Evolutionary conservation across 805 yeast genomes (phyloP).

Genomic region (Nakazawaea pomicola): DNA sequence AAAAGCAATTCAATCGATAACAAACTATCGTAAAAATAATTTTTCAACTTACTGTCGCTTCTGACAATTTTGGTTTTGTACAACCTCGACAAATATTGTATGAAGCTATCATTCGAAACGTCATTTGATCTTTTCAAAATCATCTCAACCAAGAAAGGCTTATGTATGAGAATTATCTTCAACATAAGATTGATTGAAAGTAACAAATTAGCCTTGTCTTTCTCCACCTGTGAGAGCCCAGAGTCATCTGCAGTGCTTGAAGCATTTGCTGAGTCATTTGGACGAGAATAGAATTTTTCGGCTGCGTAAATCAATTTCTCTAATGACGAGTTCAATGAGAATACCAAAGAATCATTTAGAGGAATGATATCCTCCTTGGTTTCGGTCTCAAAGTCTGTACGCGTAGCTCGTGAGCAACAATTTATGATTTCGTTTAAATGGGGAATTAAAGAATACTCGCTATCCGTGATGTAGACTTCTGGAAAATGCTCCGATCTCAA

Average conservation of each 20-base stretch:
- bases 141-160: constrained; percentile 41
- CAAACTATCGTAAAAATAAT: constrained; percentile 54
- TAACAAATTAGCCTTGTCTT: constrained; percentile 19
- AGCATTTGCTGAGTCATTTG: no score
- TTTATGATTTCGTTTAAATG: constrained; percentile 39
- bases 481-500: constrained; percentile 38
- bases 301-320: constrained; percentile 32
- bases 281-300: constrained; percentile 13
- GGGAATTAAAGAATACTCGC: constrained; percentile 28
- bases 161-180: constrained; percentile 55
- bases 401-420: constrained; percentile 35
- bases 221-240: no score
- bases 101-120: constrained; percentile 38
- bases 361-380: constrained; percentile 16
- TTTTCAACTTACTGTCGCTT: constrained; percentile 43
- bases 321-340: constrained; percentile 33
- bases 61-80: constrained; percentile 39
- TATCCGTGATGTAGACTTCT: constrained; percentile 13
- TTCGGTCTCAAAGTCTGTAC: no score
- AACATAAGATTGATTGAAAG: constrained; percentile 42
- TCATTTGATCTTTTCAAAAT: constrained; percentile 35
- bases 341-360: constrained; percentile 33
- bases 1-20: constrained; percentile 42
- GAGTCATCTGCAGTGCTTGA: no score
- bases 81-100: constrained; percentile 41